These are phyloP conservation scores for Candida insectorum DNA, from an alignment of 805 yeast species.

Conservation along the genomic window DNA sequence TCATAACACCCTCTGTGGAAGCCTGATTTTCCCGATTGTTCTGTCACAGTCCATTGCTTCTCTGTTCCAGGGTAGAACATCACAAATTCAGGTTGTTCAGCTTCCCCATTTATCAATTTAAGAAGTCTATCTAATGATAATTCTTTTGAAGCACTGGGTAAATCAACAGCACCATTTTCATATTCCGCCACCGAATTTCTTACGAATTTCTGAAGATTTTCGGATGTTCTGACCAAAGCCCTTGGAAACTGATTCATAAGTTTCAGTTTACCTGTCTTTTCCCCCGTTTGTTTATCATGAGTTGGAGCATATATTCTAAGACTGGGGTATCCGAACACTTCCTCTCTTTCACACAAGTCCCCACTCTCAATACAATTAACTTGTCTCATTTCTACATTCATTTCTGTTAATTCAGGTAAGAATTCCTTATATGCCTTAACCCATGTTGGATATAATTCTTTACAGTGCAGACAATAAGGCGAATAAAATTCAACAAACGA, in stretches of 20 bases:
- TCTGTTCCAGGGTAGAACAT: conserved; percentile 64
- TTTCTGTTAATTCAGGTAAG: conserved; percentile 39
- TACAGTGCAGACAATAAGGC: conserved; percentile 87
- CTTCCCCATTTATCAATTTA: conserved; percentile 49
- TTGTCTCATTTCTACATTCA: conserved; percentile 59
- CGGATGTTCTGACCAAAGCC: conserved; percentile 42
- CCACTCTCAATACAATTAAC: conserved; percentile 87
- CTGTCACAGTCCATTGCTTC: conserved; percentile 33
- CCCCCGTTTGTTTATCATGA: conserved; percentile 25
- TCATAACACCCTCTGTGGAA: conserved; percentile 42
- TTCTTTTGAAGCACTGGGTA: conserved; percentile 39
- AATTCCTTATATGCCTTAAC: conserved; percentile 54
- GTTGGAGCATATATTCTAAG: conserved; percentile 66
- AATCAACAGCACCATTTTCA: conserved; percentile 28
- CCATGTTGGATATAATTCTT: conserved; percentile 79
- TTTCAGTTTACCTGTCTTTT: conserved; percentile 25
- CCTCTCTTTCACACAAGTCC: conserved; percentile 74
- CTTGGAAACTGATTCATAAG: conserved; percentile 46
- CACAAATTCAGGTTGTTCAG: conserved; percentile 49
- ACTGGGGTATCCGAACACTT: conserved; percentile 64
- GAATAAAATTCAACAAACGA: conserved; percentile 86
- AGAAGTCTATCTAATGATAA: conserved; percentile 43
- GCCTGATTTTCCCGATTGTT: conserved; percentile 26
- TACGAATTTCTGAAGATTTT: conserved; percentile 50
- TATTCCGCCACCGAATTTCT: conserved; percentile 50